Evolutionary conservation across 768 basidiomycete species (phyloP), one percentile per base, ranked within the genome.

Genomic region (Boletellus sp.): DNA sequence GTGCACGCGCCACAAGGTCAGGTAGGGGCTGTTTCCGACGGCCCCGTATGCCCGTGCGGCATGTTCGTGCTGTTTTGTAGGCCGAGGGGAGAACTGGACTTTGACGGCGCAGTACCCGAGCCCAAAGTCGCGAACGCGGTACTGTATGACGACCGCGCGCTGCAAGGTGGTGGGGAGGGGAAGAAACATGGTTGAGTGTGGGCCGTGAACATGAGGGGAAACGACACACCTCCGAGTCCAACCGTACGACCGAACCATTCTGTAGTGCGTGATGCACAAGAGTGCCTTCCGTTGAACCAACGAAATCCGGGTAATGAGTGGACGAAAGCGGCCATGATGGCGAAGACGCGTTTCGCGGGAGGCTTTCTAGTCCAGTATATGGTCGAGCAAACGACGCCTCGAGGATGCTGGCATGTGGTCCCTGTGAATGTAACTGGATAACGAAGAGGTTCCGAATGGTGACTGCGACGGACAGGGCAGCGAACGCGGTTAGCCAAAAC

Each of bases 301-400:
- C 13, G 34, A 65, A 63, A 47, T 65, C 60, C 3, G 57, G 57
- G n/a, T 55, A 46, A 48, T 53, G 52, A 12, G 13, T 59, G n/a
- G 59, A 57, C 4, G 51, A 51, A 32, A 63, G 52, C 6, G 62
- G 62, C 63, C 62, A 63, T 15, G 46, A 62, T 15, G 60, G 60
- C 5, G 62, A 65, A n/a, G 63, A 62, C 19, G 50, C 53, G n/a
- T 63, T 63, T 13, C 62, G 60, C 16, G 48, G n/a, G 6, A 63
- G 45, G 40, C 41, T 62, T 33, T 59, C 62, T 22, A 65, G 33
- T 6, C 62, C 62, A 7, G 47, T 59, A 36, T 63, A 63, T 19
- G 57, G 63, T 16, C 54, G 59, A 26, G 50, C 49, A 19, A 61
- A 23, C 26, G 54, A 38, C 6, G 51, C 53, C 10, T 61, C 49